Evolutionary conservation across 2,329 filamentous ascomycete species (phyloP).

Genomic region (Hymenotorrendiella dingleyae): DNA sequence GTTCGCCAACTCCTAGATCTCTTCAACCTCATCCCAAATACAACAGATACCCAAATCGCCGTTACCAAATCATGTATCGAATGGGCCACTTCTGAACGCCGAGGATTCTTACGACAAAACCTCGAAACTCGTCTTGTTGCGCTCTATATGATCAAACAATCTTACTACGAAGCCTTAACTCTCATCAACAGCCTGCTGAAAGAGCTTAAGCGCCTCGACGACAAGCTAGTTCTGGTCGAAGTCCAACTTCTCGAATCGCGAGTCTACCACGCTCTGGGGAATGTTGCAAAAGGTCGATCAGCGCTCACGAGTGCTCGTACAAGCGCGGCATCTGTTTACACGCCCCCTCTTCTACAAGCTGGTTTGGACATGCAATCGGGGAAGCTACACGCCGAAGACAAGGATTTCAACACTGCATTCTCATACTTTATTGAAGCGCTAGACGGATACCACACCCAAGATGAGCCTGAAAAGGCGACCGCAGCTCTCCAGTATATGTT

Average conservation of each 20-base stretch:
- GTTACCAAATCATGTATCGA: constrained; percentile 99
- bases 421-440: constrained; percentile 99
- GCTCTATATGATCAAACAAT: constrained; percentile 94
- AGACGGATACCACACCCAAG: constrained; percentile 91
- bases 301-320: constrained; percentile 92
- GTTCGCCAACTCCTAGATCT: constrained; percentile 96
- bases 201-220: constrained; percentile 95
- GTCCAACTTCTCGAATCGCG: constrained; percentile 95
- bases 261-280: constrained; percentile 95
- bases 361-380: constrained; percentile 98
- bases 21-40: constrained; percentile 89
- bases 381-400: constrained; percentile 97
- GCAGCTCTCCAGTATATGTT: constrained; percentile 98
- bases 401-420: constrained; percentile 97
- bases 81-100: constrained; percentile 92
- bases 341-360: constrained; percentile 87
- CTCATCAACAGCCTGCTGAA: constrained; percentile 94
- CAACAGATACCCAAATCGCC: constrained; percentile 85
- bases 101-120: constrained; percentile 95
- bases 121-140: constrained; percentile 92
- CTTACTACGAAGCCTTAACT: constrained; percentile 93
- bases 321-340: constrained; percentile 94
- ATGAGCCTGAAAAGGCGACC: constrained; percentile 85
- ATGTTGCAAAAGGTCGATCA: constrained; percentile 91
- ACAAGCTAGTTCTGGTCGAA: constrained; percentile 96